Evolutionary conservation across 768 basidiomycete genomes (phyloP).

Genomic region (Gymnopilus dilepis): DNA sequence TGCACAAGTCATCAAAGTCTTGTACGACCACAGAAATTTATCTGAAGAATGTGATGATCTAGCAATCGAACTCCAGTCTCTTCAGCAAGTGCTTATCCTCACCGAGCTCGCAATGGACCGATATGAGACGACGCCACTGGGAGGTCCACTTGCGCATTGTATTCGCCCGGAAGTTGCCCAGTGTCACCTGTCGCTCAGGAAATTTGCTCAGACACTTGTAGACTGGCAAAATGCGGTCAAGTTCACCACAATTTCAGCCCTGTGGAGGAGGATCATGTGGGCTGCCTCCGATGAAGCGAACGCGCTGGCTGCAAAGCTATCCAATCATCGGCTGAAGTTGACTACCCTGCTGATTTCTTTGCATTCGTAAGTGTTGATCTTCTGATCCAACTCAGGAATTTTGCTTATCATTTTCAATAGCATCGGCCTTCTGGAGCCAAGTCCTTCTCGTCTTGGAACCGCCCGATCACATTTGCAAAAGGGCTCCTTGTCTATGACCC

Average conservation of each 20-base stretch:
- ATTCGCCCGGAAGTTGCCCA: conserved; percentile 5
- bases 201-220: neutral
- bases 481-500: neutral
- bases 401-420: neutral
- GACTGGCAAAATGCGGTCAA: neutral
- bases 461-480: neutral
- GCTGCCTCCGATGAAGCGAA: neutral
- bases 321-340: neutral
- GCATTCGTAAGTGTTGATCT: conserved; percentile 1
- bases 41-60: conserved; percentile 3
- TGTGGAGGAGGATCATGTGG: conserved; percentile 6
- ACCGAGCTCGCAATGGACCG: neutral
- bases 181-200: neutral
- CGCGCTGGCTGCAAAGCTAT: neutral
- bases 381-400: neutral
- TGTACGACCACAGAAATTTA: conserved; percentile 5
- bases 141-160: neutral
- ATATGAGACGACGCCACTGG: neutral
- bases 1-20: neutral
- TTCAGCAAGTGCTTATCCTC: neutral
- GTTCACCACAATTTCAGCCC: neutral
- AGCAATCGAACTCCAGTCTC: neutral
- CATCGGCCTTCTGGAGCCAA: neutral
- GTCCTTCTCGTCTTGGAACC: neutral
- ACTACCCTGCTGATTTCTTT: neutral